Conservation (phyloP, 2,329 filamentous ascomycete genomes). For the Paraconiothyrium sp. region DNA sequence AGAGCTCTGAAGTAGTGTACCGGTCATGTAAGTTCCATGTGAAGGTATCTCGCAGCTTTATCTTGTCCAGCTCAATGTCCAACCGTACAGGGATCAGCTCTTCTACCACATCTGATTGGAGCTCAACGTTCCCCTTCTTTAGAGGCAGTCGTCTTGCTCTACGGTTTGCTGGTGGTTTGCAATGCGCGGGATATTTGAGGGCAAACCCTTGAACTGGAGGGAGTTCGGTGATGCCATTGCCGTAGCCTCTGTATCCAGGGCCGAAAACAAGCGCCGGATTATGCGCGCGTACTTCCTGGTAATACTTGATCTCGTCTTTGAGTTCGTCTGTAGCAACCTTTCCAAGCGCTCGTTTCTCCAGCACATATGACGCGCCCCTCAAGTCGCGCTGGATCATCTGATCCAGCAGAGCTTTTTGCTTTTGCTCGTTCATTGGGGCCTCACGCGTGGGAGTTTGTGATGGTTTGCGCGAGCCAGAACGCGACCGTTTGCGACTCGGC, state of each 20-base stretch:
- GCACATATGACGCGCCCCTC: constrained; percentile 64
- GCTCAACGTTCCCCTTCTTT: constrained; percentile 78
- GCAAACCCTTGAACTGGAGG: constrained; percentile 62
- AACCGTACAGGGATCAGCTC: constrained; percentile 90
- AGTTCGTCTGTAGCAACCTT: constrained; percentile 72
- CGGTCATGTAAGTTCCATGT: constrained; percentile 98
- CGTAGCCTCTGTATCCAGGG: constrained; percentile 85
- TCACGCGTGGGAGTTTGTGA: constrained; percentile 50
- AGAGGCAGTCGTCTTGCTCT: constrained; percentile 78
- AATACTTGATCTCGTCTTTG: constrained; percentile 39
- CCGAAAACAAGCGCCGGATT: constrained; percentile 70
- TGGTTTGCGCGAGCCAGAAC: constrained; percentile 65
- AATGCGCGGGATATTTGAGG: constrained; percentile 81
- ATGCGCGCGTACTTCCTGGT: constrained; percentile 55
- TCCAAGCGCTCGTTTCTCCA: constrained; percentile 57
- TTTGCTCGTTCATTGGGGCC: constrained; percentile 49
- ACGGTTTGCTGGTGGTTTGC: constrained; percentile 79
- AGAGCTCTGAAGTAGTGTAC: constrained; percentile 79
- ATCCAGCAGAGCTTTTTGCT: constrained; percentile 62
- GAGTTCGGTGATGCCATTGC: constrained; percentile 82
- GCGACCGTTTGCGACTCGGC: constrained; percentile 66
- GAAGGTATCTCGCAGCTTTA: constrained; percentile 95
- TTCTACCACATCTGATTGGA: constrained; percentile 92
- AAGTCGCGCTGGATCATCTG: constrained; percentile 73
- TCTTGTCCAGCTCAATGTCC: constrained; percentile 94